These are phyloP conservation scores for Lactarius sp. DNA, from an alignment of 768 basidiomycete species.

Conservation along the genomic window DNA sequence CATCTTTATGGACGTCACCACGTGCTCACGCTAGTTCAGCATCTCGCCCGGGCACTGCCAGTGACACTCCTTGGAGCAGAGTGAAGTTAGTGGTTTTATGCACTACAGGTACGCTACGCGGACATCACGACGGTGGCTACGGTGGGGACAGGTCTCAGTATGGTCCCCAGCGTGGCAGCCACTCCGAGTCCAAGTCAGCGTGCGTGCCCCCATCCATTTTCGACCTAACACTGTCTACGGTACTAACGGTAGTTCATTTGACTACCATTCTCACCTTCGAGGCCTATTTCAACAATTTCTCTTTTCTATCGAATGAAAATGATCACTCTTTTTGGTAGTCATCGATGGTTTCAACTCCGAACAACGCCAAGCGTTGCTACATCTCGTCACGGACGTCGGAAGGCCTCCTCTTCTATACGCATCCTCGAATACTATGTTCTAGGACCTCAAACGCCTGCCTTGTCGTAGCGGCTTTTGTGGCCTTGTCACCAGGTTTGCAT, in stretches of 20 bases:
- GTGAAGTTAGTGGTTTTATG: too few relatives aligned
- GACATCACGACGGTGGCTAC: too few relatives aligned
- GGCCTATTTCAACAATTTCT: background rate
- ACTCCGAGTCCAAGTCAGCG: too few relatives aligned
- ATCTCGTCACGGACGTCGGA: slow-evolving; percentile 94
- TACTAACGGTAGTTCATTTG: slow-evolving; percentile 70
- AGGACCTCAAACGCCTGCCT: background rate
- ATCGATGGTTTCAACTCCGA: slow-evolving; percentile 41
- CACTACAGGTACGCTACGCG: too few relatives aligned
- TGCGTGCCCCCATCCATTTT: too few relatives aligned
- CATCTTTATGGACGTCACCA: too few relatives aligned
- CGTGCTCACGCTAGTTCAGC: too few relatives aligned
- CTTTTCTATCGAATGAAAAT: slow-evolving; percentile 3
- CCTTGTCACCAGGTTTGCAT: slow-evolving; percentile 85
- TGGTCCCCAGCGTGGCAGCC: too few relatives aligned
- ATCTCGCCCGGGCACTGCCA: too few relatives aligned
- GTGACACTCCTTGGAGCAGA: too few relatives aligned
- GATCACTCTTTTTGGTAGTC: slow-evolving; percentile 42
- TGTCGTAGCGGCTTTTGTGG: slow-evolving; percentile 71
- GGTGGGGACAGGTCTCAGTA: too few relatives aligned
- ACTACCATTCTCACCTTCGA: slow-evolving; percentile 66
- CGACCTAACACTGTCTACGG: slow-evolving; percentile 74
- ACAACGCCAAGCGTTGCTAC: slow-evolving; percentile 58
- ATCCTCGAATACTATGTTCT: background rate
- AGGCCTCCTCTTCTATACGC: slow-evolving; percentile 80